Evolutionary conservation across 768 basidiomycete genomes (phyloP).

Genomic region (Termitomyces sp.): DNA sequence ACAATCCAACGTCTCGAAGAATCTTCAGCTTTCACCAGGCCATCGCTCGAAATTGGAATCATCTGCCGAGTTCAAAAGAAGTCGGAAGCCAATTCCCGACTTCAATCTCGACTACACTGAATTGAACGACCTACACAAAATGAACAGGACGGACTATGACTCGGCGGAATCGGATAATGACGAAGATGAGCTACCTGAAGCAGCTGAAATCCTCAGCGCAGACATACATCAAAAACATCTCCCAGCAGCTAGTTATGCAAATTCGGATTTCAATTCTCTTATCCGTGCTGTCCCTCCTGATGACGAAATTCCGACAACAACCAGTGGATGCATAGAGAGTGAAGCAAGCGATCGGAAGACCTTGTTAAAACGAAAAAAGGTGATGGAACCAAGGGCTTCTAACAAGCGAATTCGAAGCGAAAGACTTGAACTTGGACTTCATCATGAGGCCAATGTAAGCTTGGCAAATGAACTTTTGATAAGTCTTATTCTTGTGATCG

Average conservation of each 20-base stretch:
- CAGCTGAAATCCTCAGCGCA: slow-evolving; percentile 21
- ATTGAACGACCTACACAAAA: slow-evolving; percentile 22
- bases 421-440: not conserved
- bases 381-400: not conserved
- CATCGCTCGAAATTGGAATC: slow-evolving; percentile 40
- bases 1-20: slow-evolving; percentile 33
- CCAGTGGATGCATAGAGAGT: not conserved
- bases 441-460: not conserved
- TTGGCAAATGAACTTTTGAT: not conserved
- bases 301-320: slow-evolving; percentile 8
- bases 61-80: slow-evolving; percentile 20
- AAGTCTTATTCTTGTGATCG: not conserved
- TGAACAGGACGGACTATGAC: slow-evolving; percentile 14
- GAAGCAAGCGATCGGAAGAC: not conserved
- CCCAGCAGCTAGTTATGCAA: slow-evolving; percentile 32
- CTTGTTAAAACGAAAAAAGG: not conserved
- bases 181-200: slow-evolving; percentile 40
- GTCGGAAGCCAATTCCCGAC: slow-evolving; percentile 27
- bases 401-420: not conserved
- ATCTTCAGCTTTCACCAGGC: slow-evolving; percentile 30
- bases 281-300: slow-evolving; percentile 28
- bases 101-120: slow-evolving; percentile 47
- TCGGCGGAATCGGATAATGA: slow-evolving; percentile 29
- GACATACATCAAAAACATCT: slow-evolving; percentile 11
- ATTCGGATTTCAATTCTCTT: slow-evolving; percentile 38